phyloP scores from a whole-genome alignment of 2,329 filamentous ascomycete genomes.

The Peltaster fructicola region DNA sequence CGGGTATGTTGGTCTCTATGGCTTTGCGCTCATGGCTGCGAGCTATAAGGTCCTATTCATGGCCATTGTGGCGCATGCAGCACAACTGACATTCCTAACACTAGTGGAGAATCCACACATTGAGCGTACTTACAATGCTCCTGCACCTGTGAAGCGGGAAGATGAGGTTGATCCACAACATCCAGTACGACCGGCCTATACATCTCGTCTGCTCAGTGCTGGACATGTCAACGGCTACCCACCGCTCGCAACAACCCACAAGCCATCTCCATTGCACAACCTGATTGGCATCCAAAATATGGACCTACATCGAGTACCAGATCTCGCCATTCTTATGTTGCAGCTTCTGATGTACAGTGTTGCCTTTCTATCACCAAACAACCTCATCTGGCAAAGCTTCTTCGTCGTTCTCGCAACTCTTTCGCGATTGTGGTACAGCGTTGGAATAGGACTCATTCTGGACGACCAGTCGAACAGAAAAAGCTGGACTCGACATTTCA shows the following conservation, averaged over 20 bases:
- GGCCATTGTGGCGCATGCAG: slow-evolving; percentile 82
- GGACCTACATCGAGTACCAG: slow-evolving; percentile 74
- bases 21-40: slow-evolving; percentile 92
- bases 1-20: slow-evolving; percentile 94
- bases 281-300: slow-evolving; percentile 68
- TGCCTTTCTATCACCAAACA: slow-evolving; percentile 60
- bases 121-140: slow-evolving; percentile 90
- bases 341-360: slow-evolving; percentile 58
- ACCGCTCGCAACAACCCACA: slow-evolving; percentile 24
- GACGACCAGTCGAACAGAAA: slow-evolving; percentile 77
- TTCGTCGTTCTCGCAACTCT: slow-evolving; percentile 65
- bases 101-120: slow-evolving; percentile 95
- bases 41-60: slow-evolving; percentile 97
- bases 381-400: slow-evolving; percentile 53
- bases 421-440: slow-evolving; percentile 83
- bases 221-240: slow-evolving; percentile 21
- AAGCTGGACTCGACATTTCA: slow-evolving; percentile 90
- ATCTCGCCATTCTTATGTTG: slow-evolving; percentile 62
- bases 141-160: slow-evolving; percentile 39
- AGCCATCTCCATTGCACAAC: slow-evolving; percentile 59
- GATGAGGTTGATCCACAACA: slow-evolving; percentile 31
- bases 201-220: slow-evolving; percentile 20
- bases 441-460: slow-evolving; percentile 73
- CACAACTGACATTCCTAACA: slow-evolving; percentile 83
- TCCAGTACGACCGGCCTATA: slow-evolving; percentile 23